Base-by-base conservation (phyloP, 352 stramenopile genomes). In the Phytophthora sp. region DNA sequence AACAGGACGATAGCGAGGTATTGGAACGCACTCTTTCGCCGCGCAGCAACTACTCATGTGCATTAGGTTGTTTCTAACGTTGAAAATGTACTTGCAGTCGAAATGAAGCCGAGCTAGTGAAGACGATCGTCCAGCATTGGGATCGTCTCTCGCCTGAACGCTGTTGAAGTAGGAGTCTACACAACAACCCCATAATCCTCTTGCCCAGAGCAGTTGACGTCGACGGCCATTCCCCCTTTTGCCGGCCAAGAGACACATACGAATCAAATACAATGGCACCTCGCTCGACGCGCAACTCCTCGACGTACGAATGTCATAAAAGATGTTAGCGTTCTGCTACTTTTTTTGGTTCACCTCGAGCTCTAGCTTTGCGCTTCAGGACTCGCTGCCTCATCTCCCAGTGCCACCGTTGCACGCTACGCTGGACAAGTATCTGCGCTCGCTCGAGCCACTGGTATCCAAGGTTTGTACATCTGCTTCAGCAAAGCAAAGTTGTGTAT, bases 361-460 rank as follows among this genome's bases (percentile, higher is more conserved):
- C 52, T 32, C 8, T 44, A 74, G 61, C 20, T 72, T 42, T 28
- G 69, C 59, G 17, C 54, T 79, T 38, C 95, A 99, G 72, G 58
- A 55, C n/a, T 56, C 66, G 39, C 66, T 92, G 17, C 81, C 79
- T 23, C 77, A 75, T 27, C 57, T 98, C 21, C 89, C 92, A 1
- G 89, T 98, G 48, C 92, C 95, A 0, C 54, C 69, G 9, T 68
- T 98, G 4, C 68, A 91, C 27, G 78, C 95, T 30, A 98, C 93
- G 28, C 65, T 96, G n/a, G 42, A 76, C 32, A 87, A 87, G 30
- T 97, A 97, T 56, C 56, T 93, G 35, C 61, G 61, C n/a, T 83
- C 80, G n/a, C 52, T 97, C 11, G 79, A 71, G 66, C 88, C 70
- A 7, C 77, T 87, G 46, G 46, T 87, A 9, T 77, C 77, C n/a